Evolutionary conservation across 23 red algal genomes (phyloP).

Genomic region (Gracilaria caudata): DNA sequence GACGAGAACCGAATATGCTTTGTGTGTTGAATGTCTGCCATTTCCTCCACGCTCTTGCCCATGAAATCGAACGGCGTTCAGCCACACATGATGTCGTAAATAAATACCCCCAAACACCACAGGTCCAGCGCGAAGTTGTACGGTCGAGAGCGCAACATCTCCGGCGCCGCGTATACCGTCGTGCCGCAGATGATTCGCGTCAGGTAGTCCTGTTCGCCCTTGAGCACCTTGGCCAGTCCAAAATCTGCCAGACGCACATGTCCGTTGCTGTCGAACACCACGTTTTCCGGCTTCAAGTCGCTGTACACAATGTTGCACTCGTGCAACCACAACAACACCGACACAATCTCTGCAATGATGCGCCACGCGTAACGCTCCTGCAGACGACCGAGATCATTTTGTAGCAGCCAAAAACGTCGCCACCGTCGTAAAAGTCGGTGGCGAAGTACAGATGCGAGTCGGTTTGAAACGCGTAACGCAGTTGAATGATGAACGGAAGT

Average conservation of each 20-base stretch:
- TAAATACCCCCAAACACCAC: slow-evolving; percentile 90
- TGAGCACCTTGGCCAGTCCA: slow-evolving; percentile 91
- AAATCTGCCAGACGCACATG: slow-evolving; percentile 95
- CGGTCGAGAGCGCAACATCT: slow-evolving; percentile 74
- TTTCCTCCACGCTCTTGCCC: slow-evolving; percentile 65
- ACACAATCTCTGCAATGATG: slow-evolving; percentile 81
- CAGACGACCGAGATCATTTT: slow-evolving; percentile 66
- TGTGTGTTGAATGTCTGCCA: slow-evolving; percentile 71
- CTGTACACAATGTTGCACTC: slow-evolving; percentile 87
- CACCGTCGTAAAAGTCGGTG: slow-evolving; percentile 93
- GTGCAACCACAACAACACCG: slow-evolving; percentile 84
- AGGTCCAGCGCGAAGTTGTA: slow-evolving; percentile 82
- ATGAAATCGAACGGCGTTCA: slow-evolving; percentile 86
- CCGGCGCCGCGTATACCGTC: slow-evolving; percentile 85
- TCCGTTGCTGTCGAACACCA: slow-evolving; percentile 89
- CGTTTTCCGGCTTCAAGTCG: slow-evolving; percentile 97
- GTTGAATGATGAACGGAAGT: slow-evolving; percentile 74
- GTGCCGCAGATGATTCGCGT: slow-evolving; percentile 94
- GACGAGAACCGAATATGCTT: slow-evolving; percentile 69
- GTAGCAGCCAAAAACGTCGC: slow-evolving; percentile 82
- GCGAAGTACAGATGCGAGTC: slow-evolving; percentile 82
- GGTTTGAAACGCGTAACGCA: slow-evolving; percentile 87
- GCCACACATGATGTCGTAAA: slow-evolving; percentile 81
- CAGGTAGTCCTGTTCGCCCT: slow-evolving; percentile 42
- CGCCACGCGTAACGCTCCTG: slow-evolving; percentile 67